These are phyloP conservation scores for Saccharomyces pastorianus DNA, from an alignment of 1,139 yeast genomes.

Conservation along the genomic window DNA sequence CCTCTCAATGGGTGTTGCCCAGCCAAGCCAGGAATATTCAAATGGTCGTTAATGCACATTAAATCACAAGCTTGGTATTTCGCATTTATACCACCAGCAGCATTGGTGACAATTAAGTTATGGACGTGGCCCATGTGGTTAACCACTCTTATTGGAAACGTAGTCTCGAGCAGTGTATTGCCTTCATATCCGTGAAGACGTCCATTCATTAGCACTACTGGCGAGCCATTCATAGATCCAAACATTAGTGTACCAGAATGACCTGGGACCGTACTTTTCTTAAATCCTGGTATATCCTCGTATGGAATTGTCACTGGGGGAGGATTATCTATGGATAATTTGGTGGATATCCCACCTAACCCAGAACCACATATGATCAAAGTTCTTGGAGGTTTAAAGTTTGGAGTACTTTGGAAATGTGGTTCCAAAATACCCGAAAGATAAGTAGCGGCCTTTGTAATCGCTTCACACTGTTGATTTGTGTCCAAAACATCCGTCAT, in stretches of 20 bases:
- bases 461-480: neutral
- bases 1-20: slow-evolving; percentile 88
- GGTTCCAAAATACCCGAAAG: slow-evolving; percentile 5
- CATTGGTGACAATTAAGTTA: slow-evolving; percentile 74
- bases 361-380: slow-evolving; percentile 94
- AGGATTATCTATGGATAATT: slow-evolving; percentile 35
- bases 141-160: slow-evolving; percentile 78
- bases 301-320: slow-evolving; percentile 49
- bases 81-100: slow-evolving; percentile 82
- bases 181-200: slow-evolving; percentile 91
- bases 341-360: slow-evolving; percentile 73
- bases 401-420: slow-evolving; percentile 7
- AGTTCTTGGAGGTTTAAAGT: slow-evolving; percentile 41
- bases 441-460: slow-evolving; percentile 6
- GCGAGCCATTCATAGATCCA: slow-evolving; percentile 65
- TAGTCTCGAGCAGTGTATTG: slow-evolving; percentile 67
- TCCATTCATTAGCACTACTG: slow-evolving; percentile 91
- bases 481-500: neutral
- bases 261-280: slow-evolving; percentile 76
- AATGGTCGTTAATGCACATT: slow-evolving; percentile 83
- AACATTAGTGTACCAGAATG: slow-evolving; percentile 79
- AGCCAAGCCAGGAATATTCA: slow-evolving; percentile 82
- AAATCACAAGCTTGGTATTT: slow-evolving; percentile 72
- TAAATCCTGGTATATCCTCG: slow-evolving; percentile 69
- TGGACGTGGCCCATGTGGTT: slow-evolving; percentile 48